These are phyloP conservation scores for Lipomyces lipofer DNA, from an alignment of 805 yeast species.

Conservation along the genomic window DNA sequence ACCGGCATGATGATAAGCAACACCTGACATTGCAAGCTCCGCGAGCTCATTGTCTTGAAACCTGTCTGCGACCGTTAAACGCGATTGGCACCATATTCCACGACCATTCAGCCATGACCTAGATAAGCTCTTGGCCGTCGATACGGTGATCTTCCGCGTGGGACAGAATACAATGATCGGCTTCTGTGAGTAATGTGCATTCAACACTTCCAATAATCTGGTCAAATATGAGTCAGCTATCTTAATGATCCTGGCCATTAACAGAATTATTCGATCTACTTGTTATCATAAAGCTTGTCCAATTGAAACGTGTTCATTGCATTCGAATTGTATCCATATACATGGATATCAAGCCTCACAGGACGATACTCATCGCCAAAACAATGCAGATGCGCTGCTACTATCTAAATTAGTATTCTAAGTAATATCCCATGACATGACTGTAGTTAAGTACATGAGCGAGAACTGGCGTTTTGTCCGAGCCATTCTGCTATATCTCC, in stretches of 20 bases:
- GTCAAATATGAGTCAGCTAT: background rate
- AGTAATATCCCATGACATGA: background rate
- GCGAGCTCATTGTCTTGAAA: slow-evolving; percentile 19
- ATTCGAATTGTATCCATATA: slow-evolving; percentile 47
- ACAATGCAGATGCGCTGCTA: slow-evolving; percentile 42
- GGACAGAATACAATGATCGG: slow-evolving; percentile 56
- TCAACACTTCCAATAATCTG: slow-evolving; percentile 41
- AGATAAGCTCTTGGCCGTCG: slow-evolving; percentile 45
- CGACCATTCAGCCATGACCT: slow-evolving; percentile 9
- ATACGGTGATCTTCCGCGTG: slow-evolving; percentile 50
- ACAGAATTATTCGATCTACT: slow-evolving; percentile 36
- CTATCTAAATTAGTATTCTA: slow-evolving; percentile 4
- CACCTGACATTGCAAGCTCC: slow-evolving; percentile 38
- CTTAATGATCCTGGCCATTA: no score
- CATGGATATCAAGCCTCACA: slow-evolving; percentile 45
- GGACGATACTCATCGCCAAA: slow-evolving; percentile 54
- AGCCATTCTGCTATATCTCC: slow-evolving; percentile 52
- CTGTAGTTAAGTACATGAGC: background rate
- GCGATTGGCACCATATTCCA: background rate
- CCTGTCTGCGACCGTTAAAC: background rate
- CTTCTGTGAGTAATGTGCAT: slow-evolving; percentile 43
- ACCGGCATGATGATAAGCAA: slow-evolving; percentile 64
- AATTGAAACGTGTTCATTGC: slow-evolving; percentile 50
- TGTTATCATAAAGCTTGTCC: slow-evolving; percentile 48
- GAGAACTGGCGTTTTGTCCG: slow-evolving; percentile 27